Evolutionary conservation across 192 early-diverging fungal genomes (phyloP), one percentile per base, ranked within the genome.

Genomic region (Backusella macrospora): DNA sequence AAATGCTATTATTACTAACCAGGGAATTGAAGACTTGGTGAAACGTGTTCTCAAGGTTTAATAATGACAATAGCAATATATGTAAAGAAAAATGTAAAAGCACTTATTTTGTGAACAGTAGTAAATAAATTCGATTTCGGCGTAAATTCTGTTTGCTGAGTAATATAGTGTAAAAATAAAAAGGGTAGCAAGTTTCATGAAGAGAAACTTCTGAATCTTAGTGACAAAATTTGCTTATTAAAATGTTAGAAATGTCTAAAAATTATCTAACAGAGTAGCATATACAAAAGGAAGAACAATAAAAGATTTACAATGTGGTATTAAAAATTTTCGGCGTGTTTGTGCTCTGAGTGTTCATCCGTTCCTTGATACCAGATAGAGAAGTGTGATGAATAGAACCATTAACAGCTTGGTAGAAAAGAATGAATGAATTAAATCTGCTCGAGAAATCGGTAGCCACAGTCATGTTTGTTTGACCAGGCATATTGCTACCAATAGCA

Each of bases 1-100:
- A 77, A 89, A 89, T 69, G 88, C 94, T 48, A 89, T 95, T 18
- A 81, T 86, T 76, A 86, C 84, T 86, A 66, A 70, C 81, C 72
- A 79, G 77, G 69, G 83, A 39, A 10, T 81, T 73, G 70, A 81
- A 77, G 65, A 52, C 6, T 45, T 80, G 40, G 63, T 80, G n/a
- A 71, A 80, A 42, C 76, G 76, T n/a, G 43, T 72, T 38, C 26
- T 70, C 15, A 70, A 70, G 48, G 67, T 43, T 45, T 68, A 68
- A 13, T 65, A 9, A 13, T 66, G n/a, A 1, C 10, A n/a, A 55
- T 1, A 55, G 10, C 13, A 55, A 7, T 66, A 10, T 43, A 42
- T 42, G 29, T 66, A 66, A 38, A 65, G 10, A 65, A 6, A 34
- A 39, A 6, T 16, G 49, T 13, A 13, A 64, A 21, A 62, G 7